phyloP scores from a whole-genome alignment of 139 green algal species.

The Desmodesmus armatus region DNA sequence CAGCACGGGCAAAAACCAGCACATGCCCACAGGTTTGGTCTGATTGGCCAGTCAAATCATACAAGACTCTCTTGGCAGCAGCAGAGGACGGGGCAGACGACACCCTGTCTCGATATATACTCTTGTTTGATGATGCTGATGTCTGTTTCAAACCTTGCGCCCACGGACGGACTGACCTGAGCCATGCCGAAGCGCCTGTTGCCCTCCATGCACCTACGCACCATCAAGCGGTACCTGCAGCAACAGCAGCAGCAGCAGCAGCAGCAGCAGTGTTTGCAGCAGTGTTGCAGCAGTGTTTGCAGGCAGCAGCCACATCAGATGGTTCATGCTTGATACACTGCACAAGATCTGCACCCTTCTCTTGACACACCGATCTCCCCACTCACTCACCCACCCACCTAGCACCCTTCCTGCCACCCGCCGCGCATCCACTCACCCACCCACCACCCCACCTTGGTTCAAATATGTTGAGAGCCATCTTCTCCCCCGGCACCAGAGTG shows the following conservation, averaged over 20 bases:
- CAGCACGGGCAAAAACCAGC: background rate
- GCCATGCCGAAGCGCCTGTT: constrained; percentile 83
- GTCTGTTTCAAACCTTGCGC: no score
- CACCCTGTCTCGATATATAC: constrained; percentile 25
- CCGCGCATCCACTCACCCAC: background rate
- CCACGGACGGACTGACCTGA: no score
- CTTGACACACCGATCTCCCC: background rate
- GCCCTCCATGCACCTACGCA: constrained; percentile 85
- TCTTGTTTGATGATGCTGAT: no score
- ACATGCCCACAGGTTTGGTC: no score
- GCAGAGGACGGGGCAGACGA: background rate
- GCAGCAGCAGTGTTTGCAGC: constrained; percentile 18
- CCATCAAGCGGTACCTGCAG: constrained; percentile 88
- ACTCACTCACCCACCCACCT: background rate
- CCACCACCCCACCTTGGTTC: constrained; percentile 79
- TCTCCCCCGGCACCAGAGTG: constrained; percentile 85
- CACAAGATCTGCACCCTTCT: background rate
- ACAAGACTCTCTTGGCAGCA: no score
- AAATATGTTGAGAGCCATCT: constrained; percentile 95
- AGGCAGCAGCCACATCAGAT: background rate
- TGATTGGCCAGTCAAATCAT: no score
- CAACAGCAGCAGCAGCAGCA: constrained; percentile 4
- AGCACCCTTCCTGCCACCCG: background rate
- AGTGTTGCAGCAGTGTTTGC: constrained; percentile 22
- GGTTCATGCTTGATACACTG: no score